A percentile compares a stretch with the other conserved stretches of the same genome.
Evolutionary conservation across 202 grass and related monocot genomes (phyloP).

Genomic region (Dendrocalamus latiflorus): DNA sequence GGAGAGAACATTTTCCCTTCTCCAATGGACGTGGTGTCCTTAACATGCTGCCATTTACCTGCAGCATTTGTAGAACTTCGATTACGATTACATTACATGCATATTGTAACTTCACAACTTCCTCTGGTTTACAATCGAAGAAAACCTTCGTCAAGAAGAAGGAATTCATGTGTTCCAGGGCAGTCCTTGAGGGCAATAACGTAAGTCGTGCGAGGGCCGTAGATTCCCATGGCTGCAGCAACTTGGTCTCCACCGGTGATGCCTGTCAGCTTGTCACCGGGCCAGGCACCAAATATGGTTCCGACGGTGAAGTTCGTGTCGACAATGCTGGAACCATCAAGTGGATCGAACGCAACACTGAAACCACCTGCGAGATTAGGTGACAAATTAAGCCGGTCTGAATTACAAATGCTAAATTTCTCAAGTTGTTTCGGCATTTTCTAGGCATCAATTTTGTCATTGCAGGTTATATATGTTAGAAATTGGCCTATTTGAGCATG

Average conservation of each 20-base stretch:
- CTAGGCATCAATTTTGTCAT: neutral
- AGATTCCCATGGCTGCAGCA: slow-evolving; percentile 92
- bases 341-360: slow-evolving; percentile 89
- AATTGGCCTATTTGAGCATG: too few relatives aligned
- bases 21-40: slow-evolving; percentile 83
- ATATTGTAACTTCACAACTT: neutral
- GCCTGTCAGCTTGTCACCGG: slow-evolving; percentile 82
- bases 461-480: neutral
- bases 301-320: slow-evolving; percentile 97
- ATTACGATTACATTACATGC: neutral
- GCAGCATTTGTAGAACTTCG: neutral
- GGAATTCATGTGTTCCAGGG: slow-evolving; percentile 92
- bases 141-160: slow-evolving; percentile 60
- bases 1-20: slow-evolving; percentile 99
- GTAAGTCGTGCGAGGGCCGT: slow-evolving; percentile 86
- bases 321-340: slow-evolving; percentile 92
- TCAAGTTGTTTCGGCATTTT: neutral
- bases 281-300: slow-evolving; percentile 97
- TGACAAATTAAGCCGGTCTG: neutral
- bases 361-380: slow-evolving; percentile 56
- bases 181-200: slow-evolving; percentile 82
- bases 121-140: neutral
- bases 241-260: slow-evolving; percentile 78
- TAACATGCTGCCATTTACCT: slow-evolving; percentile 99
- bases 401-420: neutral